Evolutionary conservation across 805 yeast species (phyloP).

Genomic region (Lipomyces mesembrius): DNA sequence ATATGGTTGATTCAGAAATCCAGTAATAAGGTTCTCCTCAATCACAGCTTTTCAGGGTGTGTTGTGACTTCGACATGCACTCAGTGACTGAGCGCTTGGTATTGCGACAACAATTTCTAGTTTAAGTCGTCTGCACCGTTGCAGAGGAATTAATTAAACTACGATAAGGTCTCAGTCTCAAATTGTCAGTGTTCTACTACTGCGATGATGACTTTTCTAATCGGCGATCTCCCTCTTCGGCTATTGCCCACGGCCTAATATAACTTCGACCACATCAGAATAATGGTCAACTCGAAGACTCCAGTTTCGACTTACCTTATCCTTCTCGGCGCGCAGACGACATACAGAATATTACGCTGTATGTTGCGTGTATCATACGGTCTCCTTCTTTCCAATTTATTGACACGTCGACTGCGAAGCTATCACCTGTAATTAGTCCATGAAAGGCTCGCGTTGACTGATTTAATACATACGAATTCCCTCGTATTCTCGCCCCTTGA

Average conservation of each 20-base stretch:
- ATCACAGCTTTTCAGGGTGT: too few relatives aligned
- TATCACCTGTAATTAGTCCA: background rate
- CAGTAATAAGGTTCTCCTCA: too few relatives aligned
- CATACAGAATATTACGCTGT: background rate
- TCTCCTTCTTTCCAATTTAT: constrained; percentile 4
- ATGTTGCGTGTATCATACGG: constrained; percentile 12
- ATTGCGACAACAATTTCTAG: too few relatives aligned
- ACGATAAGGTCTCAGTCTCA: background rate
- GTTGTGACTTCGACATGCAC: too few relatives aligned
- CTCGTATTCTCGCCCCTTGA: constrained; percentile 10
- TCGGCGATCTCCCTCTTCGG: background rate
- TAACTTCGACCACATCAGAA: constrained; percentile 1
- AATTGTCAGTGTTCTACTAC: background rate
- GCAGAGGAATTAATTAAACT: background rate
- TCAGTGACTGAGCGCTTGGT: too few relatives aligned
- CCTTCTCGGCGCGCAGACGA: constrained; percentile 4
- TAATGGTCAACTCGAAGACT: background rate
- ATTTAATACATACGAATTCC: constrained; percentile 6
- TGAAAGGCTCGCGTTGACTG: background rate
- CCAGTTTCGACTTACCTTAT: background rate
- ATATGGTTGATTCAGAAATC: too few relatives aligned
- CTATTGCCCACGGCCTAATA: background rate
- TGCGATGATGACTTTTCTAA: background rate
- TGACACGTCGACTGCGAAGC: constrained; percentile 7
- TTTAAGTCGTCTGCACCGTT: background rate